Evolutionary conservation across 2,329 filamentous ascomycete genomes (phyloP).

Genomic region (Alternaria gansuensis): DNA sequence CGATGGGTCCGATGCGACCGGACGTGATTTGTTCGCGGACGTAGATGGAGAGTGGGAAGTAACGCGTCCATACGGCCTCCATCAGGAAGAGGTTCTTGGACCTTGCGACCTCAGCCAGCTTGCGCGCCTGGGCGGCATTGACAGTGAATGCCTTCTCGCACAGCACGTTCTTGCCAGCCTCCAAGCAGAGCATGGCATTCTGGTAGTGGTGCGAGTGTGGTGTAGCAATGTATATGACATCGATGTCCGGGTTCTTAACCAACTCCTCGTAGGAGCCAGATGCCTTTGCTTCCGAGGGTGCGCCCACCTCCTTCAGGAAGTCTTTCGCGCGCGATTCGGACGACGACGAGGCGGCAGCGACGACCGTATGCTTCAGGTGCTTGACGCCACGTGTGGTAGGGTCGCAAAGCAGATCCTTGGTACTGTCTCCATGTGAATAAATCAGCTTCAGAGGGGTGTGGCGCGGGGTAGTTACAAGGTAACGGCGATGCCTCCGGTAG

Average conservation of each 20-base stretch:
- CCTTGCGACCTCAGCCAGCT: conserved; percentile 74
- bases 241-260: conserved; percentile 78
- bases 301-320: conserved; percentile 76
- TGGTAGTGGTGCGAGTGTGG: conserved; percentile 95
- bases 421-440: conserved; percentile 44
- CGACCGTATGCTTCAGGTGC: conserved; percentile 79
- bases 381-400: conserved; percentile 72
- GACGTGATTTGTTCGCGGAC: conserved; percentile 71
- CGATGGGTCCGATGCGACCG: conserved; percentile 64
- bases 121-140: conserved; percentile 77
- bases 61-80: conserved; percentile 84
- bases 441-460: conserved; percentile 20
- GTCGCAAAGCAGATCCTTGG: conserved; percentile 79
- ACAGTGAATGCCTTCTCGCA: conserved; percentile 93
- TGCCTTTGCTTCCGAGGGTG: conserved; percentile 72
- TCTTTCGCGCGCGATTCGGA: conserved; percentile 73
- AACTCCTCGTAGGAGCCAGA: conserved; percentile 87
- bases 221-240: conserved; percentile 89
- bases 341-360: conserved; percentile 81
- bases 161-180: conserved; percentile 85
- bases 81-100: conserved; percentile 67
- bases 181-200: conserved; percentile 83
- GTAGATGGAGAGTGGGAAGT: conserved; percentile 83
- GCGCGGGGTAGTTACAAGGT: conserved; percentile 51
- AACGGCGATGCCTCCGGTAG: conserved; percentile 59